Evolutionary conservation across 139 green algal species (phyloP).

Genomic region (Tetradesmus obliquus): DNA sequence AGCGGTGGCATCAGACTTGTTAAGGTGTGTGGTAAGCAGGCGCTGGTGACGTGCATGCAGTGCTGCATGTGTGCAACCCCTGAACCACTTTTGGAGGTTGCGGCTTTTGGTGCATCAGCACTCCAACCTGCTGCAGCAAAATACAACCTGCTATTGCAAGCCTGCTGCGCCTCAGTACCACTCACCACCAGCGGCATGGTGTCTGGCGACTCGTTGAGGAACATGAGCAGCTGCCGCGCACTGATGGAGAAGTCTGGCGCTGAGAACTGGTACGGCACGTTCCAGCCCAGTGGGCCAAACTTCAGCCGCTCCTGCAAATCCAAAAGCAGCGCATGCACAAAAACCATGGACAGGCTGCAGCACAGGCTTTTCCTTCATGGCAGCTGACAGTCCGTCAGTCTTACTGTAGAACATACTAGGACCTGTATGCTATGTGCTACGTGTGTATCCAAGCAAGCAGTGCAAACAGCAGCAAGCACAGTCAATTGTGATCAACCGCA

Average conservation of each 20-base stretch:
- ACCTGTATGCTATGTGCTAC: too few relatives aligned
- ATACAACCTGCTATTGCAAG: too few relatives aligned
- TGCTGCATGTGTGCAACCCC: not conserved
- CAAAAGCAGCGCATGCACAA: conserved; percentile 87
- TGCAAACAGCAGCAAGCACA: not conserved
- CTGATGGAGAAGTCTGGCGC: conserved; percentile 80
- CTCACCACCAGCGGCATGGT: conserved; percentile 54
- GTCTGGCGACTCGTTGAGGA: conserved; percentile 77
- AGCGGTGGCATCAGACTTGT: not conserved
- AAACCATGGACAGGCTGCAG: too few relatives aligned
- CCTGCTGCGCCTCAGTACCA: not conserved
- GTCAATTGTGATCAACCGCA: not conserved
- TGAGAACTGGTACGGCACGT: conserved; percentile 85
- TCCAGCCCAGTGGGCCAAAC: conserved; percentile 87
- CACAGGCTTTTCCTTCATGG: too few relatives aligned
- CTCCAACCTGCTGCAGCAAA: too few relatives aligned
- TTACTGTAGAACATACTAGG: too few relatives aligned
- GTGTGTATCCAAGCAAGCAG: too few relatives aligned
- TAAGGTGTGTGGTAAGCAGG: not conserved
- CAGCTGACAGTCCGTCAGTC: too few relatives aligned
- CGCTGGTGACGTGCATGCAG: not conserved
- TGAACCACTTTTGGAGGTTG: not conserved
- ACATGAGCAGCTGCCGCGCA: conserved; percentile 80
- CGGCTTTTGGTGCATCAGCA: too few relatives aligned
- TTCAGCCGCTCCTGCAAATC: conserved; percentile 82